phyloP scores from a whole-genome alignment of 352 stramenopile genomes.

The Globisporangium nunn region DNA sequence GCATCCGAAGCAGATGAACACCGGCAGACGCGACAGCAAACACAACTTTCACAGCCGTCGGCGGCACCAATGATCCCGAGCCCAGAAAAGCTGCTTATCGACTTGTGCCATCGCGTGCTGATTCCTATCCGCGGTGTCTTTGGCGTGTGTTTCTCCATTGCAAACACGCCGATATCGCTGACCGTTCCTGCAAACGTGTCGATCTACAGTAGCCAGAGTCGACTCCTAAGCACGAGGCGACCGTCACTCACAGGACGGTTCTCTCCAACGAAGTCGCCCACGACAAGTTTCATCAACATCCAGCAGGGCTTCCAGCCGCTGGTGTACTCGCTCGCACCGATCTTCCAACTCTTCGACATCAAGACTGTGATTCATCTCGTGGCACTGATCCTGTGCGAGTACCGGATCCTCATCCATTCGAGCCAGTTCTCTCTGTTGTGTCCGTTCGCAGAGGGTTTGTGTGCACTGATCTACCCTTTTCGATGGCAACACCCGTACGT shows the following conservation, averaged over 20 bases:
- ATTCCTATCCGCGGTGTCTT: slow-evolving; percentile 61
- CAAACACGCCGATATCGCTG: slow-evolving; percentile 26
- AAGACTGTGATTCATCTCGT: slow-evolving; percentile 68
- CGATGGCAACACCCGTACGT: slow-evolving; percentile 84
- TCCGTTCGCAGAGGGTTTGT: slow-evolving; percentile 65
- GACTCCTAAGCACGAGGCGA: slow-evolving; percentile 2
- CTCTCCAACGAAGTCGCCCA: slow-evolving; percentile 36
- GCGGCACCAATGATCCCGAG: background rate
- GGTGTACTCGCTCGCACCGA: slow-evolving; percentile 55
- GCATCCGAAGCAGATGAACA: too few species aligned
- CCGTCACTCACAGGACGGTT: slow-evolving; percentile 10
- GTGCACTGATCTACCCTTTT: slow-evolving; percentile 79
- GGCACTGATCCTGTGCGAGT: slow-evolving; percentile 67
- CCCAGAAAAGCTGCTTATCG: slow-evolving; percentile 28
- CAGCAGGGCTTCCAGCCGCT: slow-evolving; percentile 55
- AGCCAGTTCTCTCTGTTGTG: slow-evolving; percentile 67
- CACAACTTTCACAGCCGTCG: background rate
- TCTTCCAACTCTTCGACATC: slow-evolving; percentile 74
- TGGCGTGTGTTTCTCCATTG: slow-evolving; percentile 48
- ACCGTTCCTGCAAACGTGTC: slow-evolving; percentile 47
- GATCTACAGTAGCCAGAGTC: slow-evolving; percentile 28
- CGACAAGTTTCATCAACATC: slow-evolving; percentile 37
- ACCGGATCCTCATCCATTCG: slow-evolving; percentile 73
- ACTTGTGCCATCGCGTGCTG: slow-evolving; percentile 49
- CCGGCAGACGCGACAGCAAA: background rate